phyloP scores from a whole-genome alignment of 768 basidiomycete genomes.

The Mycena haematopus region DNA sequence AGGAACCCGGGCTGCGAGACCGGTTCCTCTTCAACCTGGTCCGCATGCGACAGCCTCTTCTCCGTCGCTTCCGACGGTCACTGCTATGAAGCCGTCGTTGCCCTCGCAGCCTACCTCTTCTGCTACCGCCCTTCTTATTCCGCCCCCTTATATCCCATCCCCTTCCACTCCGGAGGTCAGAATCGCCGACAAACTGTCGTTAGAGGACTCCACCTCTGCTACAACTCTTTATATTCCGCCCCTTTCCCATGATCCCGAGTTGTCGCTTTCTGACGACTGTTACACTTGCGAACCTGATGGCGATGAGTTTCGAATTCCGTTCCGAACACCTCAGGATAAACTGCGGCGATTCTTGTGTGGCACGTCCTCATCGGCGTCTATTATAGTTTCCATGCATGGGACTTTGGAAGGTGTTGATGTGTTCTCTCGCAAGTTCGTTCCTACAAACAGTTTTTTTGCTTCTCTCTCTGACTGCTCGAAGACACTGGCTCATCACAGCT shows the following conservation, averaged over 20 bases:
- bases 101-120: background rate
- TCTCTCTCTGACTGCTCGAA: conserved; percentile 20
- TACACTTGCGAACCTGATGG: conserved; percentile 21
- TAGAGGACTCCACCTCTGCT: background rate
- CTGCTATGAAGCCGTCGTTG: background rate
- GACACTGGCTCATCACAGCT: conserved; percentile 28
- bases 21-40: background rate
- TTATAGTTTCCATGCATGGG: conserved; percentile 48
- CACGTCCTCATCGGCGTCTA: conserved; percentile 24
- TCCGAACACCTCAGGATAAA: conserved; percentile 40
- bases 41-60: background rate
- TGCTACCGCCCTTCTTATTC: background rate
- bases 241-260: background rate
- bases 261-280: background rate
- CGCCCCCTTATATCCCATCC: too few relatives aligned
- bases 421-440: conserved; percentile 31
- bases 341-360: conserved; percentile 44
- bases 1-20: background rate
- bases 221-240: background rate
- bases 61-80: background rate
- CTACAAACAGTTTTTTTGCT: conserved; percentile 5
- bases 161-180: background rate
- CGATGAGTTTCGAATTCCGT: conserved; percentile 28
- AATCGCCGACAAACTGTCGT: background rate
- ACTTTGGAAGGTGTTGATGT: conserved; percentile 40